These are phyloP conservation scores for Rhodofomes roseus DNA, from an alignment of 1,284 basidiomycete genomes.

Conservation along the genomic window DNA sequence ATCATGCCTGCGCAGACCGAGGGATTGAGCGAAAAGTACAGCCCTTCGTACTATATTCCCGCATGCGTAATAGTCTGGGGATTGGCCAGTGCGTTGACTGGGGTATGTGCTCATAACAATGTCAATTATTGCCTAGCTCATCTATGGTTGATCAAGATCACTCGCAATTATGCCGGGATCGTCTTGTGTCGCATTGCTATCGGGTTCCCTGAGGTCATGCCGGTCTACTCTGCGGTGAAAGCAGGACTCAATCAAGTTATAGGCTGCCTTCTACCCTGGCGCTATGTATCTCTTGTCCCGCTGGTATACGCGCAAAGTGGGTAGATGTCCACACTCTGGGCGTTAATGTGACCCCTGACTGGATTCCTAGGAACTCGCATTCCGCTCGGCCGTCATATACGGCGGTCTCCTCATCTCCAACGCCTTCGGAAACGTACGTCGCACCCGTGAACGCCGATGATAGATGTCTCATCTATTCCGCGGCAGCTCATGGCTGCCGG, in stretches of 20 bases:
- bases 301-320: constrained; percentile 64
- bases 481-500: constrained; percentile 62
- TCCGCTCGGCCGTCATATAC: constrained; percentile 70
- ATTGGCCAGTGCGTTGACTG: constrained; percentile 56
- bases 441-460: too few relatives aligned
- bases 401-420: constrained; percentile 69
- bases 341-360: not conserved
- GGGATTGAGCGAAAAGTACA: constrained; percentile 19
- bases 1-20: not conserved
- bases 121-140: not conserved
- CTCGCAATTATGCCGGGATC: constrained; percentile 52
- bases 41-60: constrained; percentile 63
- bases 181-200: constrained; percentile 58
- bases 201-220: constrained; percentile 52
- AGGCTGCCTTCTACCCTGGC: constrained; percentile 64
- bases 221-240: not conserved
- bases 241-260: not conserved
- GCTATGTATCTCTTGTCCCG: constrained; percentile 57
- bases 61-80: constrained; percentile 61
- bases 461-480: not conserved
- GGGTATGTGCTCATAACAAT: constrained; percentile 31
- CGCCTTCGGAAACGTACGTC: constrained; percentile 68
- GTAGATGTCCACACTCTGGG: not conserved
- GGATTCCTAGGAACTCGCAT: constrained; percentile 50
- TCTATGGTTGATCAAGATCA: constrained; percentile 34